Base-by-base conservation (phyloP, 371 early-diverging fungal species). In the Syncephalastrum sp. region DNA sequence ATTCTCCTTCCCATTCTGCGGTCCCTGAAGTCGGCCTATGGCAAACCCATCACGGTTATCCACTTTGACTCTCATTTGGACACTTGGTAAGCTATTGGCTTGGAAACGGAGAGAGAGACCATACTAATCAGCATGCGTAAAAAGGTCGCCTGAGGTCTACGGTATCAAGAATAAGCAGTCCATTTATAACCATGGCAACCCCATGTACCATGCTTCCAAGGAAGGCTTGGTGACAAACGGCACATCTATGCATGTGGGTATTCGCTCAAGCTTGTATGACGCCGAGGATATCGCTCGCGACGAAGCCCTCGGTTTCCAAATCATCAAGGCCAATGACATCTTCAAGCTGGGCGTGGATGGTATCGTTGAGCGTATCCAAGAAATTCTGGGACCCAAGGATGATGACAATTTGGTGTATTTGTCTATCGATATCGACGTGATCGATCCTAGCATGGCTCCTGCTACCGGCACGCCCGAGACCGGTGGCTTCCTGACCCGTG, bases 21-120 rank as follows among this genome's bases (percentile, higher is more conserved):
- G 29, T 58, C 78, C 3, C 61, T 80, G 61, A 57, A 60, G 24
- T 41, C 57, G 51, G 68, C 71, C 1, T 71, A 80, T 50, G 61
- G 66, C 5, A 43, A 54, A 29, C 78, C 81, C 15, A 63, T 80
- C 17, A 57, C 74, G 1, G 78, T 80, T 1, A 77, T 80, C 25
- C 81, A 80, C 50, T 80, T 80, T 58, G 81, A 80, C 55, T 74
- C 77, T 44, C 81, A 80, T 23, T 55, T 79, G 21, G 80, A 79
- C 54, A 76, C 80, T 0, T 78, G 78, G 70, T 57, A 59, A 29
- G 42, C 17, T 47, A 17, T 42, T 23, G 19, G 6, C 16, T 46
- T 4, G 21, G n/a, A 0, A 6, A 15, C 25, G 17, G 10, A 51
- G 21, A 50, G 3, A 50, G 6, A 51, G 16, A 19, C 4, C 1